These are phyloP conservation scores for Lyophyllum semitale DNA, from an alignment of 768 basidiomycete genomes.

Conservation along the genomic window DNA sequence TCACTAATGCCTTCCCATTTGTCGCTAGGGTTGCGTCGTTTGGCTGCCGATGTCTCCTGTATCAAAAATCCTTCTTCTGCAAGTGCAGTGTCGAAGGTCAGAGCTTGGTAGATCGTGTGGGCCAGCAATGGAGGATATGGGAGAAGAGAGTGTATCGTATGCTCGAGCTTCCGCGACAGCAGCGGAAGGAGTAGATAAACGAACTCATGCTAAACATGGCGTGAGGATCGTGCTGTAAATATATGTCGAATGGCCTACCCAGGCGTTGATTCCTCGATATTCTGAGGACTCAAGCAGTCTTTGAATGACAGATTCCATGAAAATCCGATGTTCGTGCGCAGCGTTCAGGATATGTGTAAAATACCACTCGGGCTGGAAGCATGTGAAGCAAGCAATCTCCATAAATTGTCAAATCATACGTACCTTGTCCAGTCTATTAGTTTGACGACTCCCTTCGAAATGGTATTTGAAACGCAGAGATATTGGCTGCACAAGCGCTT, in stretches of 20 bases:
- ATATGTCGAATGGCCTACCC: conserved; percentile 50
- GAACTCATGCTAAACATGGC: conserved; percentile 71
- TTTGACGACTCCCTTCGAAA: conserved; percentile 84
- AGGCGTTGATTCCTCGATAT: conserved; percentile 67
- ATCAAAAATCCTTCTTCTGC: conserved; percentile 73
- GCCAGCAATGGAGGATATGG: conserved; percentile 84
- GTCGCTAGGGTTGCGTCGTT: conserved; percentile 21
- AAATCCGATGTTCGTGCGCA: conserved; percentile 79
- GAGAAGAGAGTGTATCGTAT: conserved; percentile 73
- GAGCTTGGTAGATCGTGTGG: conserved; percentile 92
- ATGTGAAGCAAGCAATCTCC: not conserved
- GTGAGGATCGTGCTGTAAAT: conserved; percentile 2
- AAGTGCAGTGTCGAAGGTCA: conserved; percentile 83
- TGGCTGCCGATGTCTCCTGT: conserved; percentile 46
- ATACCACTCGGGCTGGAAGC: conserved; percentile 90
- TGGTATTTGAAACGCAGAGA: conserved; percentile 91
- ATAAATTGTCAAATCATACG: not conserved
- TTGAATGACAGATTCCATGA: conserved; percentile 80
- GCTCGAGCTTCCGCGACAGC: conserved; percentile 72
- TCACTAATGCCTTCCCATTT: conserved; percentile 81
- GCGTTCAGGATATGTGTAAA: conserved; percentile 90
- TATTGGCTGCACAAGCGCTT: conserved; percentile 82
- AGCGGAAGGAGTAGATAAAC: conserved; percentile 76
- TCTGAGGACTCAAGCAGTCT: conserved; percentile 64
- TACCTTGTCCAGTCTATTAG: conserved; percentile 93